Base-by-base conservation (phyloP, 371 early-diverging fungal species). In the Zychaea mexicana region DNA sequence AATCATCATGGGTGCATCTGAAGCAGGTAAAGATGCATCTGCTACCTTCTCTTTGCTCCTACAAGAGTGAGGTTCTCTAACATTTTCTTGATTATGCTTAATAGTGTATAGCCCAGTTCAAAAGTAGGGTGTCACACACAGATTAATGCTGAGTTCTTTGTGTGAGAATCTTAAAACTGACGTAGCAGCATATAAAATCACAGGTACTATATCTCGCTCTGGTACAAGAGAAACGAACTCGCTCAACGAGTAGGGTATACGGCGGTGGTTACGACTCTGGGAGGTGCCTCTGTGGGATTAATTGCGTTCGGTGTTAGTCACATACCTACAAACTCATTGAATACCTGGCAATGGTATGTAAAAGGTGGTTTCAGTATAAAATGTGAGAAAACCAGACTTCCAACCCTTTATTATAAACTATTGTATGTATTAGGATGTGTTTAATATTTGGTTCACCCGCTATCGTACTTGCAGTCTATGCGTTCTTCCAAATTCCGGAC, bases 341-440 rank as follows among this genome's bases (percentile, higher is more conserved):
- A 66, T 13, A 72, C 74, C 12, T 77, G 78, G 78, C 74, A 77
- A 69, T 77, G 74, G 77, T 76, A 67, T 39, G 42, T 52, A 27
- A 7, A 30, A n/a, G 6, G 26, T 0, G 6, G 6, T 24, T 24
- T 24, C 10, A n/a, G n/a, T n/a, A n/a, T n/a, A 15, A n/a, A 52
- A 26, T 9, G 0, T 10, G 33, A 7, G 9, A n/a, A 21, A 13
- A 17, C 22, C 12, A 17, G n/a, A 56, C 7, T 17, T 22, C 30
- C 3, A 28, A 15, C 28, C 33, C 17, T 55, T 17, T 28, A 53
- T 17, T 8, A 58, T n/a, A n/a, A n/a, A n/a, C n/a, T n/a, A n/a
- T n/a, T n/a, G n/a, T n/a, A n/a, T n/a, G n/a, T n/a, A n/a, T n/a
- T 4, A 84, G 86, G 82, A 62, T 85, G 52, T 86, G 85, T 64